Evolutionary conservation across 306 rosid genomes (phyloP), one percentile per base, ranked within the genome.

Genomic region (Quercus variabilis): DNA sequence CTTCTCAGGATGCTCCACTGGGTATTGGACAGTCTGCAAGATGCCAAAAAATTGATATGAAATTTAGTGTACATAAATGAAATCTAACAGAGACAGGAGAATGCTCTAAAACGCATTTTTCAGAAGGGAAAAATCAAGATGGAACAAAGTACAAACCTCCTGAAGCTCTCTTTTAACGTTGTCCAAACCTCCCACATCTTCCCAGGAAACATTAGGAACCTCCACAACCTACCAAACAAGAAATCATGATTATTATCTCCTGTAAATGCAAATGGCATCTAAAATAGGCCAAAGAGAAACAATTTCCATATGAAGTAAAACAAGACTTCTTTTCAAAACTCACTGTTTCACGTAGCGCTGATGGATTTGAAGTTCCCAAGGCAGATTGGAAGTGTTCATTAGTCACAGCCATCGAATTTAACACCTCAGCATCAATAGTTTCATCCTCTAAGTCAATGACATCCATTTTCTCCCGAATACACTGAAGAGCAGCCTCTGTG

Each of bases 1-100:
- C 87, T 88, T 91, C 51, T 91, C 94, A 57, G 94, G 94, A 82
- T 90, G 94, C 83, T 88, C 94, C 89, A 90, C 94, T 15, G 92
- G 94, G 73, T 86, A 87, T 76, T 88, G 91, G 75, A 88, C 92
- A 67, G 91, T 90, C 94, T 90, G 80, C 82, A 80, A 75, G 59
- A 7, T 79, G 57, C 63, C 73, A 59, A 75, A 73, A 12, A 80
- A 14, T 28, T 64, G 5, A 75, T 31, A 70, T 1, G 20, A 41
- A 63, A 23, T 19, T 74, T 33, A 13, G 59, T 11, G 30, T 5
- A 55, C 19, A 54, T 33, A 43, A 65, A 46, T 43, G 10, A 74
- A 56, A 67, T n/a, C 6, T 43, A 43, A 35, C 31, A 38, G 3
- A 71, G 56, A 30, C 7, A 21, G 33, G 51, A 65, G 31, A 43